Conservation (phyloP, 768 basidiomycete genomes). For the Favolaschia claudopus region DNA sequence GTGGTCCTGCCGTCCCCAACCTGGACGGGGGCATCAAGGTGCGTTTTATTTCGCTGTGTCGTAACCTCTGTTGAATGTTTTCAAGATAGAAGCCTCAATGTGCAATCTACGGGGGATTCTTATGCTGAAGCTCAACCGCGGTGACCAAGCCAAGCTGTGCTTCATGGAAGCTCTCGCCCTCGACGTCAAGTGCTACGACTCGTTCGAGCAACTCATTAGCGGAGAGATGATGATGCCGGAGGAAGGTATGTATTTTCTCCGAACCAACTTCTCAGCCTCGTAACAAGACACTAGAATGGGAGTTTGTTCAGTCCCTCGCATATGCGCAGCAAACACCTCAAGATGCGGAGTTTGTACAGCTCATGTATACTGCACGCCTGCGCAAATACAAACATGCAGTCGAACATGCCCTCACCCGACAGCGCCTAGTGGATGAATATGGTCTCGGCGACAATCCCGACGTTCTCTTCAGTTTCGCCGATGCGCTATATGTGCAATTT, state of each 20-base stretch:
- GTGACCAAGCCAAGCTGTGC: conserved; percentile 90
- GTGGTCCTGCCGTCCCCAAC: conserved; percentile 78
- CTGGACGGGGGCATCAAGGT: conserved; percentile 96
- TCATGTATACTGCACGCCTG: conserved; percentile 91
- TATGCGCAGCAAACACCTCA: conserved; percentile 86
- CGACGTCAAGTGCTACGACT: conserved; percentile 97
- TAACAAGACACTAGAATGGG: conserved; percentile 92
- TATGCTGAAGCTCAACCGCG: conserved; percentile 92
- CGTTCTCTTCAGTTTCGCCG: conserved; percentile 89
- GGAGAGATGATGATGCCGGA: conserved; percentile 96
- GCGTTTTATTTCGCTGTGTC: conserved; percentile 15
- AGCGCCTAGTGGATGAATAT: conserved; percentile 83
- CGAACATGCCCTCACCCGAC: conserved; percentile 83
- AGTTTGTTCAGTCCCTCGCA: conserved; percentile 86
- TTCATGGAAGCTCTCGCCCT: conserved; percentile 95
- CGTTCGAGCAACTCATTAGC: conserved; percentile 87
- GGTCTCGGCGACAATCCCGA: conserved; percentile 92
- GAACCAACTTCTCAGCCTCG: background rate
- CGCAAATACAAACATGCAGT: conserved; percentile 87
- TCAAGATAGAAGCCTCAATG: conserved; percentile 95
- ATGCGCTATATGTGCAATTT: conserved; percentile 86
- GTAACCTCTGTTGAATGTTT: conserved; percentile 2
- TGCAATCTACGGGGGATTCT: conserved; percentile 92
- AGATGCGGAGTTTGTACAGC: conserved; percentile 89
- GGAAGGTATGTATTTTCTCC: conserved; percentile 69